Conservation (phyloP, 225 moss, liverwort and hornwort species). For the Rhytidiadelphus loreus region DNA sequence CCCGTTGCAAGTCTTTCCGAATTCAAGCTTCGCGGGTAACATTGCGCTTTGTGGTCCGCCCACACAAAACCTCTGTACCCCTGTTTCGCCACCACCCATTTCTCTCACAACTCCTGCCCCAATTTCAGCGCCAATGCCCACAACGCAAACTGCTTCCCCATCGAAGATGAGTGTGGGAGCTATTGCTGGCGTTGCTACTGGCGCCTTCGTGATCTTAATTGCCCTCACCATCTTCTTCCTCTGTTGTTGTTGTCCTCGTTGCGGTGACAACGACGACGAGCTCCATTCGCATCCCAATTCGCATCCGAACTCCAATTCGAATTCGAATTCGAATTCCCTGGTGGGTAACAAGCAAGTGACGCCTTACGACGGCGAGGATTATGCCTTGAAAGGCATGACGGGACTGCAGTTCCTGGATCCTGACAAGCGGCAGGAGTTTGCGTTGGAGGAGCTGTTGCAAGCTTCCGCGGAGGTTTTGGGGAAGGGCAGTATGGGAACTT, state of each 20-base stretch:
- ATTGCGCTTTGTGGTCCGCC: slow-evolving; percentile 19
- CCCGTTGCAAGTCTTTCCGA: neutral
- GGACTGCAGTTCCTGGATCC: slow-evolving; percentile 38
- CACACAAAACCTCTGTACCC: neutral
- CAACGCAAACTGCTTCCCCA: neutral
- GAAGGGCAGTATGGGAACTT: slow-evolving; percentile 66
- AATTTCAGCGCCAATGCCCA: neutral
- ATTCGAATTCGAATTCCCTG: neutral
- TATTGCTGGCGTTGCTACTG: neutral
- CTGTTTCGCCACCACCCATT: neutral
- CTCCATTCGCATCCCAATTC: neutral
- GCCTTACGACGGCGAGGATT: neutral
- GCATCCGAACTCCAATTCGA: neutral
- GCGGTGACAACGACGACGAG: neutral
- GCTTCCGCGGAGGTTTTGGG: slow-evolving; percentile 75
- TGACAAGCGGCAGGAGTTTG: slow-evolving; percentile 7
- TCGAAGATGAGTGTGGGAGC: neutral
- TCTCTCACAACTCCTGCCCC: neutral
- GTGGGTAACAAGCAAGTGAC: neutral
- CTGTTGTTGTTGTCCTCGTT: neutral
- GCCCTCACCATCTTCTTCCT: neutral
- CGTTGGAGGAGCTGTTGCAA: slow-evolving; percentile 52
- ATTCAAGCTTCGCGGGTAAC: slow-evolving; percentile 2
- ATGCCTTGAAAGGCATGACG: neutral
- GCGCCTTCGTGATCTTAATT: neutral